A percentile compares a stretch with the other conserved stretches of the same genome.
Evolutionary conservation across 1,139 yeast species (phyloP).

Genomic region (Arxiozyma telluris): DNA sequence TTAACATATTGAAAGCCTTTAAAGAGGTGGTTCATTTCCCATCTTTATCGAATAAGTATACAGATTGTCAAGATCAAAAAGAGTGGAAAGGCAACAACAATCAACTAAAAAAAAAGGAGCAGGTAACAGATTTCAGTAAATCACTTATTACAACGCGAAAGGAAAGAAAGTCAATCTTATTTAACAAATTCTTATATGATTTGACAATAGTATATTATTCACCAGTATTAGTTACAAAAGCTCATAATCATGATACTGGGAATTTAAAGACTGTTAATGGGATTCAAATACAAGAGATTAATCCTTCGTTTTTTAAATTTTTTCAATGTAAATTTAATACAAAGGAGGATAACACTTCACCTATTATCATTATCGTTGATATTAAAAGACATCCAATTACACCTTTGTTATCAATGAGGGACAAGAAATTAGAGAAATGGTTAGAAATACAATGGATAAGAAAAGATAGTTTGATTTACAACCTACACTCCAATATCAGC

Average conservation of each 20-base stretch:
- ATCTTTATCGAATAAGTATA: not conserved
- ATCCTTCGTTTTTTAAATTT: slow-evolving; percentile 51
- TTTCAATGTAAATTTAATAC: slow-evolving; percentile 21
- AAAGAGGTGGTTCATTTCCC: not conserved
- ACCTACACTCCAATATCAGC: slow-evolving; percentile 31
- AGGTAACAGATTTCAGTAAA: no score
- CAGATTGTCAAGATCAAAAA: not conserved
- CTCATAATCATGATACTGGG: slow-evolving; percentile 20
- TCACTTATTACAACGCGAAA: not conserved
- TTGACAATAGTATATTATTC: slow-evolving; percentile 41
- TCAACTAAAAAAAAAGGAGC: not conserved
- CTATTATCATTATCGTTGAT: slow-evolving; percentile 41
- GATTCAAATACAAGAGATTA: slow-evolving; percentile 30
- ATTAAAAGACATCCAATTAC: slow-evolving; percentile 40
- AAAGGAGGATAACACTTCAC: slow-evolving; percentile 15
- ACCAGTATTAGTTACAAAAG: slow-evolving; percentile 18
- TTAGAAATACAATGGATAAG: slow-evolving; percentile 62
- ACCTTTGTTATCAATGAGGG: slow-evolving; percentile 42
- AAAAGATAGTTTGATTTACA: slow-evolving; percentile 45
- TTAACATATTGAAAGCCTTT: slow-evolving; percentile 40
- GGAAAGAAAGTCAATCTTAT: slow-evolving; percentile 11
- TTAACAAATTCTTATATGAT: slow-evolving; percentile 36
- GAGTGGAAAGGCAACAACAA: not conserved
- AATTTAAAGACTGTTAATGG: slow-evolving; percentile 16
- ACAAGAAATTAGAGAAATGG: slow-evolving; percentile 56